A percentile compares a stretch with the other conserved stretches of the same genome.
phyloP scores from a whole-genome alignment of 805 yeast genomes.

The Teunomyces aglyptinius region DNA sequence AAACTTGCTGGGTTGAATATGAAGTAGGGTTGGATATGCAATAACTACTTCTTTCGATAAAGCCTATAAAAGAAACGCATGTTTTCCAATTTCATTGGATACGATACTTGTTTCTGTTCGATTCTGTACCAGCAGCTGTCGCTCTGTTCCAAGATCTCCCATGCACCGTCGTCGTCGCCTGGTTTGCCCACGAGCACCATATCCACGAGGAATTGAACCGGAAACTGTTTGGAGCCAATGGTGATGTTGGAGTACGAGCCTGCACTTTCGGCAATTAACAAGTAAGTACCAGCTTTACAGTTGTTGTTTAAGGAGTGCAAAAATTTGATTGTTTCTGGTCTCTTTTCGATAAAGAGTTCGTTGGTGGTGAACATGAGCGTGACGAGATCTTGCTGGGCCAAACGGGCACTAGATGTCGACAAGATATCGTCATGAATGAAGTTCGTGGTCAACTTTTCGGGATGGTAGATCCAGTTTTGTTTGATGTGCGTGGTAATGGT shows the following conservation, averaged over 20 bases:
- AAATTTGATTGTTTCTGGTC: slow-evolving; percentile 56
- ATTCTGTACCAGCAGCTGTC: slow-evolving; percentile 84
- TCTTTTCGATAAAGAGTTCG: slow-evolving; percentile 74
- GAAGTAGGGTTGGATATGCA: neutral
- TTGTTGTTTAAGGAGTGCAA: slow-evolving; percentile 49
- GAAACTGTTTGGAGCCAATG: slow-evolving; percentile 74
- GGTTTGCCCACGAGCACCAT: slow-evolving; percentile 60
- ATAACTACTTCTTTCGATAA: slow-evolving; percentile 51
- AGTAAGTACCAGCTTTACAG: slow-evolving; percentile 56
- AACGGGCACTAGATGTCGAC: slow-evolving; percentile 3
- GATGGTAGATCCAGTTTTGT: slow-evolving; percentile 51
- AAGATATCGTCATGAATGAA: slow-evolving; percentile 35
- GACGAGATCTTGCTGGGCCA: slow-evolving; percentile 44
- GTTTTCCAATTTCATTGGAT: slow-evolving; percentile 71
- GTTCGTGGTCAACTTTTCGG: slow-evolving; percentile 24
- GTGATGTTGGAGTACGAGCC: slow-evolving; percentile 83
- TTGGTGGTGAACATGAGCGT: slow-evolving; percentile 84
- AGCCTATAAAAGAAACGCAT: slow-evolving; percentile 84
- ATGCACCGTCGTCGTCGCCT: slow-evolving; percentile 44
- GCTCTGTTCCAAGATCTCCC: slow-evolving; percentile 63
- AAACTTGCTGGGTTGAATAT: slow-evolving; percentile 8
- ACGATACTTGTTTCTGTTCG: slow-evolving; percentile 47
- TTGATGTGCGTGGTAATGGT: slow-evolving; percentile 45
- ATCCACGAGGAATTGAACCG: slow-evolving; percentile 78
- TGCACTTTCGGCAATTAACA: slow-evolving; percentile 81